A percentile compares a stretch with the other conserved stretches of the same genome.
These are phyloP conservation scores for Oxyria digyna DNA, from an alignment of 148 eudicot species.

Conservation along the genomic window DNA sequence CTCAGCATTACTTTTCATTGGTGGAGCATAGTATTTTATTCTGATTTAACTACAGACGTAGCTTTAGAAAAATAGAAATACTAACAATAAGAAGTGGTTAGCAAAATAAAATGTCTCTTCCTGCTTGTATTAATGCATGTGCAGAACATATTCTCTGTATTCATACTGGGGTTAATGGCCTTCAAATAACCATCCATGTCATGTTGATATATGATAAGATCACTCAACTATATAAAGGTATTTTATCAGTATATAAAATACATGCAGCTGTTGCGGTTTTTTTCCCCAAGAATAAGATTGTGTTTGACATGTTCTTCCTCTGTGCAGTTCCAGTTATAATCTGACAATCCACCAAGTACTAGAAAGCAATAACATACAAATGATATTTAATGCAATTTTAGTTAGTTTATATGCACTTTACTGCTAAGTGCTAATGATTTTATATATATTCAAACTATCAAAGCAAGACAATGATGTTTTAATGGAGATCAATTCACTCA, in stretches of 20 bases:
- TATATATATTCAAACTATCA: neutral
- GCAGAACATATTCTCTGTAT: neutral
- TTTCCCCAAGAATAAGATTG: neutral
- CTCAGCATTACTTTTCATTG: too few relatives aligned
- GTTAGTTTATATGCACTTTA: too few relatives aligned
- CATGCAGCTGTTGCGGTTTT: neutral
- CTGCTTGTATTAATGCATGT: neutral
- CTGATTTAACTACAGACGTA: neutral
- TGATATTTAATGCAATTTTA: neutral
- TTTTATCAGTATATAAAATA: neutral
- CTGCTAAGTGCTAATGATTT: too few relatives aligned
- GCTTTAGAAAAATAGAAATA: neutral
- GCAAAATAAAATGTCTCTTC: neutral
- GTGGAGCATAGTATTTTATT: too few relatives aligned
- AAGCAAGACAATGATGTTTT: too few relatives aligned
- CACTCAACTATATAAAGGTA: neutral
- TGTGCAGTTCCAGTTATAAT: neutral
- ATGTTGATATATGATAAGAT: neutral
- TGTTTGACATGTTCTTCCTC: neutral
- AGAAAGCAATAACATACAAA: neutral
- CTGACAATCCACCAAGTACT: neutral
- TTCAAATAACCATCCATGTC: neutral
- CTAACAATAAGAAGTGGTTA: constrained; percentile 4
- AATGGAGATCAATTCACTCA: neutral
- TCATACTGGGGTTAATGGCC: neutral